Percentiles rank a stretch among this genome's conserved stretches.
phyloP scores from a whole-genome alignment of 2,329 filamentous ascomycete species.

The Tolypocladium album region DNA sequence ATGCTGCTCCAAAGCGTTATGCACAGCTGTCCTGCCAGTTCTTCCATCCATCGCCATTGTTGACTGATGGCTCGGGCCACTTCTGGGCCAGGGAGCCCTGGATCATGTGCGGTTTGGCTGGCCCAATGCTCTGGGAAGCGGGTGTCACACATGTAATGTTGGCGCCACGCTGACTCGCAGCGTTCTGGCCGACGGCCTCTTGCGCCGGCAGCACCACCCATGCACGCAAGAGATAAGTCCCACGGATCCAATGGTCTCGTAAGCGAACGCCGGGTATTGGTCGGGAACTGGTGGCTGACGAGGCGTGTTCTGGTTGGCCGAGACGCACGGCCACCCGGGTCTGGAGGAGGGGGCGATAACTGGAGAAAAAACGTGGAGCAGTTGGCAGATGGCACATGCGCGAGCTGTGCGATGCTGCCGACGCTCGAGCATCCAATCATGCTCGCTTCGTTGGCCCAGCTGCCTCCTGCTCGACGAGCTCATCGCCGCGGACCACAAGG shows the following conservation, averaged over 20 bases:
- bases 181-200: not conserved
- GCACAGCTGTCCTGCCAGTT: not conserved
- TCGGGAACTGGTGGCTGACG: not conserved
- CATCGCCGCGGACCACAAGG: not conserved
- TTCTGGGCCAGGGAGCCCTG: not conserved
- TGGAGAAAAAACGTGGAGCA: not conserved
- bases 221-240: not conserved
- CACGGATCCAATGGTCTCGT: not conserved
- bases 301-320: not conserved
- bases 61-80: not conserved
- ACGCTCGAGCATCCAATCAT: no score
- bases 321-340: not conserved
- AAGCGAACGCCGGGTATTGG: not conserved
- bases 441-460: not conserved
- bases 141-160: not conserved
- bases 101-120: not conserved
- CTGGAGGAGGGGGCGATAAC: not conserved
- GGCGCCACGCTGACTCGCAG: slow-evolving; percentile 1
- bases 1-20: not conserved
- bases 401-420: not conserved
- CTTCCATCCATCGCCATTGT: not conserved
- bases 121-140: not conserved
- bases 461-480: not conserved
- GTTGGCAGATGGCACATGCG: not conserved
- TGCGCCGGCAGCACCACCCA: not conserved